phyloP scores from a whole-genome alignment of 805 yeast genomes.

The Schwanniomyces pseudopolymorphus region DNA sequence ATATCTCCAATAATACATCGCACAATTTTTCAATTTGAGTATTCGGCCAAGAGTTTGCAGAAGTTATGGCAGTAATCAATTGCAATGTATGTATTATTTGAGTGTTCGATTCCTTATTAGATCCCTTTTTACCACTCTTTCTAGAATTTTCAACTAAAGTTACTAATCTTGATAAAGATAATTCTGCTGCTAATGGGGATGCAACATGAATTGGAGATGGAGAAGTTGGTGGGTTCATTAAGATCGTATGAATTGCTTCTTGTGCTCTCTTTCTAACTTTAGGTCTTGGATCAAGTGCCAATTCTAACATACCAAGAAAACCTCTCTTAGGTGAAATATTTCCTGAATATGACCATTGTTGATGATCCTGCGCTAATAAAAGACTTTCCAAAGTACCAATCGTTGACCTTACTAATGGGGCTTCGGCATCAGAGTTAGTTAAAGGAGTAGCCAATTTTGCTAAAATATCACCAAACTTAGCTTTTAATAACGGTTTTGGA shows the following conservation, averaged over 20 bases:
- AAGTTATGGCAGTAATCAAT: conserved; percentile 66
- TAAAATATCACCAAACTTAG: conserved; percentile 76
- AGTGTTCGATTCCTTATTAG: conserved; percentile 52
- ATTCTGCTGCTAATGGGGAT: conserved; percentile 64
- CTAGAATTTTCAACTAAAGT: conserved; percentile 38
- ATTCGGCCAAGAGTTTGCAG: conserved; percentile 82
- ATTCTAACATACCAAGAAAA: conserved; percentile 69
- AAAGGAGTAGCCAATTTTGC: conserved; percentile 80
- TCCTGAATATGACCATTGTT: conserved; percentile 66
- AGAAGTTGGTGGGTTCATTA: conserved; percentile 69
- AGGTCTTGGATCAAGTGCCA: conserved; percentile 86
- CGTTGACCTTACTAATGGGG: conserved; percentile 79
- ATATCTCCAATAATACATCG: conserved; percentile 69
- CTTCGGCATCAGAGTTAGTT: conserved; percentile 65
- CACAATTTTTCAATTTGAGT: conserved; percentile 68
- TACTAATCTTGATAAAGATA: conserved; percentile 57
- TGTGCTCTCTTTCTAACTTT: conserved; percentile 94
- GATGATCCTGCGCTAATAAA: conserved; percentile 74
- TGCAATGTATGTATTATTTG: conserved; percentile 75
- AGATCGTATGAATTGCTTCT: conserved; percentile 72
- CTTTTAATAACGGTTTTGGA: conserved; percentile 64
- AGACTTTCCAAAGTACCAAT: conserved; percentile 83
- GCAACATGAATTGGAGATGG: conserved; percentile 81
- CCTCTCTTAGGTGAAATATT: conserved; percentile 80
- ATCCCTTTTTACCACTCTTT: conserved; percentile 27